phyloP scores from a whole-genome alignment of 805 yeast species.

The Metschnikowia henanensis region DNA sequence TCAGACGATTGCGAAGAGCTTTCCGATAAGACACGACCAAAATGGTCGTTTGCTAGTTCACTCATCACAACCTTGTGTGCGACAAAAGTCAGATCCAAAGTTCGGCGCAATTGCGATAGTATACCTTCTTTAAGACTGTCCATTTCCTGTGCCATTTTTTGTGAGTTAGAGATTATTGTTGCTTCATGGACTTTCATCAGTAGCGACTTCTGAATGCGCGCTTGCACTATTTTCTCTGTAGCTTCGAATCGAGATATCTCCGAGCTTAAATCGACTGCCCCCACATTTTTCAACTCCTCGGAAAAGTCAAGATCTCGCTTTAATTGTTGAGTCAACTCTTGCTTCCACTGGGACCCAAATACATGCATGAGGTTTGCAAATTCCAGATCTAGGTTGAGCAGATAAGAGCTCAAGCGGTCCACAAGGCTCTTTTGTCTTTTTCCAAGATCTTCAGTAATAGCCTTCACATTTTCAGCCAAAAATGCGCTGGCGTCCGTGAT shows the following conservation, averaged over 20 bases:
- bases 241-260: conserved; percentile 1
- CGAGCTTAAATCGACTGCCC: not conserved
- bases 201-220: not conserved
- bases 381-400: not conserved
- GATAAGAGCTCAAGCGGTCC: not conserved
- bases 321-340: not conserved
- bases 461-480: not conserved
- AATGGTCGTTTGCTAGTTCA: not conserved
- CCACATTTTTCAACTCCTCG: not conserved
- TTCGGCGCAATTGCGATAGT: not conserved
- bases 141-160: not conserved
- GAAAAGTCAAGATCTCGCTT: conserved; percentile 1
- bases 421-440: not conserved
- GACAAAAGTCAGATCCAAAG: not conserved
- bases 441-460: not conserved
- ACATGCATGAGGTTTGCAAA: not conserved
- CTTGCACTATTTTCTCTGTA: not conserved
- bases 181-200: conserved; percentile 1
- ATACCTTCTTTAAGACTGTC: not conserved
- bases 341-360: conserved; percentile 1
- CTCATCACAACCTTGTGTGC: not conserved
- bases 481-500: not conserved
- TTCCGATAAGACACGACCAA: not conserved
- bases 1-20: not conserved
- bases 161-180: not conserved